phyloP scores from a whole-genome alignment of 768 basidiomycete genomes.

The Pulveroboletus frians region DNA sequence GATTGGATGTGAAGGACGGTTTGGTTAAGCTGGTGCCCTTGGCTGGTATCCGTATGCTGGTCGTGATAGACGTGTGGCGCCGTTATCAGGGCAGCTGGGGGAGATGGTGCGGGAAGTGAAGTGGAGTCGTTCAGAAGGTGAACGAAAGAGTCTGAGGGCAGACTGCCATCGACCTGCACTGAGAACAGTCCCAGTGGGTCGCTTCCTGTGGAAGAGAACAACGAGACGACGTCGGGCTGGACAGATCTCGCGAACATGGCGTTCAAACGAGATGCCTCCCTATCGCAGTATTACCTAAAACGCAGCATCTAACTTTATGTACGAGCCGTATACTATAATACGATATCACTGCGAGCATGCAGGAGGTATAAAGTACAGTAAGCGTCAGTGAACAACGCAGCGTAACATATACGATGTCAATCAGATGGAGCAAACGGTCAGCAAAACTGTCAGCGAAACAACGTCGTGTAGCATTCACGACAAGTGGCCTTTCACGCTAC shows the following conservation, averaged over 20 bases:
- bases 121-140: conserved; percentile 57
- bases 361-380: conserved; percentile 5
- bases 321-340: conserved; percentile 4
- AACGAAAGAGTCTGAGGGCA: conserved; percentile 60
- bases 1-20: conserved; percentile 78
- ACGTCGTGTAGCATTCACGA: conserved; percentile 5
- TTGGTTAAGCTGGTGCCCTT: conserved; percentile 44
- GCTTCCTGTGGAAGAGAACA: conserved; percentile 70
- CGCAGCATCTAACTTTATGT: neutral
- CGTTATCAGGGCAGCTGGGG: conserved; percentile 44
- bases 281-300: conserved; percentile 6
- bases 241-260: conserved; percentile 51
- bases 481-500: conserved; percentile 30
- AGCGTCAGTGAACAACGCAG: neutral
- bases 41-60: conserved; percentile 30
- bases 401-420: conserved; percentile 1
- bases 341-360: conserved; percentile 1
- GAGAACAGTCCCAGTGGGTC: conserved; percentile 58
- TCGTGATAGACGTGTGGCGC: conserved; percentile 33
- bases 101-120: conserved; percentile 42
- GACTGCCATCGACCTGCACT: conserved; percentile 39
- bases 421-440: conserved; percentile 10
- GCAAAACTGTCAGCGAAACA: conserved; percentile 1
- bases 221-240: conserved; percentile 60
- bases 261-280: conserved; percentile 15